phyloP scores from a whole-genome alignment of 306 rosid genomes.

The Acacia confusa region DNA sequence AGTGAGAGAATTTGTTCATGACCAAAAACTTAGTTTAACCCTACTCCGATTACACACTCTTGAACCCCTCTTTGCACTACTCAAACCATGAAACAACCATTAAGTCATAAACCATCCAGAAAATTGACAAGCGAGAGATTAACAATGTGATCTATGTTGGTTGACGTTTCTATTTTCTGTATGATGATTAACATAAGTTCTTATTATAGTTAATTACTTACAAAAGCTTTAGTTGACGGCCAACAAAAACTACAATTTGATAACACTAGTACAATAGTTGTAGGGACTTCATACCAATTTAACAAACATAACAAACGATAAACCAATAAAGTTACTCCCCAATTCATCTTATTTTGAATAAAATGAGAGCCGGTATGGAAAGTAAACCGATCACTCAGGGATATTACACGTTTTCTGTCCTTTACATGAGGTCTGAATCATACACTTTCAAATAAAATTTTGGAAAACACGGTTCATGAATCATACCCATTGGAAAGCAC shows the following conservation, averaged over 20 bases:
- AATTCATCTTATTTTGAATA: neutral
- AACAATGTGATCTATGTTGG: neutral
- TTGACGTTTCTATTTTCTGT: conserved; percentile 21
- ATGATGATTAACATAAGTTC: neutral
- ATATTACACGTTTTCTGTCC: neutral
- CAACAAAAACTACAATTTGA: neutral
- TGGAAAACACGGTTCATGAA: conserved; percentile 17
- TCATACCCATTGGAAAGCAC: conserved; percentile 94
- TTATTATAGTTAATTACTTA: neutral
- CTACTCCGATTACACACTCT: conserved; percentile 7
- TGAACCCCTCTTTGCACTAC: neutral
- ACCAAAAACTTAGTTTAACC: neutral
- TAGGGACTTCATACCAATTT: neutral
- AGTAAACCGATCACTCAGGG: neutral
- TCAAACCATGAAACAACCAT: conserved; percentile 15
- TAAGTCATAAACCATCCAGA: conserved; percentile 12
- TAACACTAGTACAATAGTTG: neutral
- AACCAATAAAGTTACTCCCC: neutral
- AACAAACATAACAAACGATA: neutral
- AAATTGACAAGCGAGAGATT: conserved; percentile 12
- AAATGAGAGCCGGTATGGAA: neutral
- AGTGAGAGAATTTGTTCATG: conserved; percentile 1
- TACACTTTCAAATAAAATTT: neutral
- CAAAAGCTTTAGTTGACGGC: neutral
- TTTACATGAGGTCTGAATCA: neutral